These are phyloP conservation scores for Globisporangium mamillatum DNA, from an alignment of 352 stramenopile species.

Conservation along the genomic window DNA sequence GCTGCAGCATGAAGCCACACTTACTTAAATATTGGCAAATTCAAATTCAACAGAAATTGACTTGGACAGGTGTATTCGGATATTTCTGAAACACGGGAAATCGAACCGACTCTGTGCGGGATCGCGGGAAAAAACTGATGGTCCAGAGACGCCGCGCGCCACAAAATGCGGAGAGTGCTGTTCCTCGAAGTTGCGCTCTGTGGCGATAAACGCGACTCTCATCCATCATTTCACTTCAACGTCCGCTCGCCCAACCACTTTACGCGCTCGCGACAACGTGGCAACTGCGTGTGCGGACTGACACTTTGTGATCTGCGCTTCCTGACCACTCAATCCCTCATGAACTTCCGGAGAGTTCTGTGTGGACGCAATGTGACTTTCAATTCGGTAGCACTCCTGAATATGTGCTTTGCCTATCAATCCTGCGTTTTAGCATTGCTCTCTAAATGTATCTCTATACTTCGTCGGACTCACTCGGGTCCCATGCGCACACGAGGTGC, in stretches of 20 bases:
- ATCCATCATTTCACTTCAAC: constrained; percentile 4
- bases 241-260: background rate
- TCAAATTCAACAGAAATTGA: background rate
- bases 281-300: background rate
- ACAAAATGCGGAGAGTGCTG: background rate
- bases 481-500: constrained; percentile 44
- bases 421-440: background rate
- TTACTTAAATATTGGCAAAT: too few relatives aligned
- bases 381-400: background rate
- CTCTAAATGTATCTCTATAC: constrained; percentile 22
- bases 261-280: background rate
- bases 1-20: too few relatives aligned
- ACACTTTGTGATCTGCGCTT: background rate
- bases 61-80: background rate
- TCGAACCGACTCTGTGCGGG: background rate
- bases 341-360: background rate
- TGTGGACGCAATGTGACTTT: background rate
- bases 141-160: background rate
- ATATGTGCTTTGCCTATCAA: background rate
- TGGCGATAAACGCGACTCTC: background rate
- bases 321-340: background rate
- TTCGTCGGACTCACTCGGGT: constrained; percentile 45
- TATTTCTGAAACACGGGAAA: background rate
- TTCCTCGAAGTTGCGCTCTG: background rate
- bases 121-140: constrained; percentile 16